A percentile compares a stretch with the other conserved stretches of the same genome.
Conservation (phyloP, 2,329 filamentous ascomycete genomes). For the Cucurbitaria berberidis region DNA sequence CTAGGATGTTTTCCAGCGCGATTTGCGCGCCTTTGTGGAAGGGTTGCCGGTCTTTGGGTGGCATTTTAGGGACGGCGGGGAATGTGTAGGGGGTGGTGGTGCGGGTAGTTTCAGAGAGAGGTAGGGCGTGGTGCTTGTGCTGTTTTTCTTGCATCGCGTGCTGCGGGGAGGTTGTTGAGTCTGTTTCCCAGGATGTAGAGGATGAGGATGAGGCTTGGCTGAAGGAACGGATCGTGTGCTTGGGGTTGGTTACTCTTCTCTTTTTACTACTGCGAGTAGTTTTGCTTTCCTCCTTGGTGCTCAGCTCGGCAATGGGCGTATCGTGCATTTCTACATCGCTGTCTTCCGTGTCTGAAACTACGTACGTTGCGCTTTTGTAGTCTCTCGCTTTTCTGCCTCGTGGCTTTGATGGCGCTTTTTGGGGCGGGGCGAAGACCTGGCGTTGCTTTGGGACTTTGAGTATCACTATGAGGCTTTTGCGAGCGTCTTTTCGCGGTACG, state of each 20-base stretch:
- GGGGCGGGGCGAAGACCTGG: neutral
- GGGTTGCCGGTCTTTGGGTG: neutral
- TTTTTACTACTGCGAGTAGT: neutral
- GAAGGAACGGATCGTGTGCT: no score
- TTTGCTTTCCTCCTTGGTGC: neutral
- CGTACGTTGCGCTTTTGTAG: neutral
- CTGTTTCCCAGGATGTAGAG: neutral
- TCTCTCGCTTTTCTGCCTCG: neutral
- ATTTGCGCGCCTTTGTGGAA: constrained; percentile 9
- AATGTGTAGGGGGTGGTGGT: neutral
- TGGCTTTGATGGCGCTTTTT: neutral
- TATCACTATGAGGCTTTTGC: neutral
- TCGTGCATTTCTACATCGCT: neutral
- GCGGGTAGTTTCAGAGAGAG: neutral
- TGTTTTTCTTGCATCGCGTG: no score
- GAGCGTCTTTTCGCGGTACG: neutral
- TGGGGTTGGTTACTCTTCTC: no score
- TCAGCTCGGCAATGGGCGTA: neutral
- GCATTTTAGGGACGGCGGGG: neutral
- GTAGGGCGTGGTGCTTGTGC: neutral
- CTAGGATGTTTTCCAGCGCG: constrained; percentile 8
- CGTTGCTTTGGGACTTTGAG: neutral
- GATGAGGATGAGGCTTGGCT: no score
- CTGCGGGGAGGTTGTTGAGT: neutral
- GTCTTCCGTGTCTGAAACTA: neutral